Conservation (phyloP, 225 moss, liverwort and hornwort genomes). For the Sphagnum tenellum region DNA sequence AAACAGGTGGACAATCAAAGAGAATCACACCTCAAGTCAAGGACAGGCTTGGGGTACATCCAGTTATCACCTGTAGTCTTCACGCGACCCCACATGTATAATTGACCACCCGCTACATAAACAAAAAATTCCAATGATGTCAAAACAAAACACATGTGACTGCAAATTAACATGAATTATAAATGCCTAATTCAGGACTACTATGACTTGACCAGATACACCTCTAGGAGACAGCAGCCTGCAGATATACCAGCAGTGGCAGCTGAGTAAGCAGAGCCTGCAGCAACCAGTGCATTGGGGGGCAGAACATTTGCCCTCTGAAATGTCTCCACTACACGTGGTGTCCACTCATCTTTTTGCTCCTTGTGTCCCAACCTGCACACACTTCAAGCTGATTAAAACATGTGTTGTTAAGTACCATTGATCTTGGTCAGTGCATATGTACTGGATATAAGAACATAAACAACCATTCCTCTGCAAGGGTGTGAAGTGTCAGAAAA, state of each 20-base stretch:
- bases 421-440: no score
- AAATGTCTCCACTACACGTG: slow-evolving; percentile 73
- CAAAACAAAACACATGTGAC: no score
- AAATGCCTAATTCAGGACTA: no score
- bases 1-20: no score
- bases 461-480: no score
- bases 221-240: no score
- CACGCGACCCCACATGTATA: slow-evolving; percentile 99
- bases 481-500: no score
- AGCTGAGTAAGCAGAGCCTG: slow-evolving; percentile 87
- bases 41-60: slow-evolving; percentile 99
- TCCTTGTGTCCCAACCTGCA: slow-evolving; percentile 94
- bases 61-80: slow-evolving; percentile 93
- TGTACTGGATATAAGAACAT: no score
- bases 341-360: slow-evolving; percentile 93
- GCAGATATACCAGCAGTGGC: slow-evolving; percentile 60
- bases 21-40: slow-evolving; percentile 62
- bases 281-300: slow-evolving; percentile 63
- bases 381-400: background rate
- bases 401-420: no score
- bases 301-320: slow-evolving; percentile 74
- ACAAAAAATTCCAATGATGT: no score
- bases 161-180: no score
- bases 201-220: no score
- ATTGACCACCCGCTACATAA: slow-evolving; percentile 65